Evolutionary conservation across 2,329 filamentous ascomycete genomes (phyloP), one percentile per base, ranked within the genome.

Genomic region (Rhynchosporium agropyri): DNA sequence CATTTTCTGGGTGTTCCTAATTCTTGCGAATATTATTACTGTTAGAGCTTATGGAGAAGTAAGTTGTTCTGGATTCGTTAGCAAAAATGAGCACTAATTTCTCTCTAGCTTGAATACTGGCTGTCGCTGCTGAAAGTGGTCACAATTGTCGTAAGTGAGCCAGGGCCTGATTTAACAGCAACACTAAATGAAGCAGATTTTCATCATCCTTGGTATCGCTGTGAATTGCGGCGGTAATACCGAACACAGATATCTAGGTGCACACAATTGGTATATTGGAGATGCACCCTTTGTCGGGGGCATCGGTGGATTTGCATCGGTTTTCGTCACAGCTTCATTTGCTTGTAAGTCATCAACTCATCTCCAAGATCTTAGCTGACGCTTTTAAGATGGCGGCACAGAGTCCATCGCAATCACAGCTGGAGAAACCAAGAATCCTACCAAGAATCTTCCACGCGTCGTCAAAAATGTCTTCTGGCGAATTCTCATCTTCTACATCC

Each of bases 391-490:
- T 63, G 82, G 82, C 40, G 86, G 85, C 58, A 87, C 84, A 2
- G 86, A 88, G 73, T 84, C 81, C 40, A 87, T 89, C 55, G 85
- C 84, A 57, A 85, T 89, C 62, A 88, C 86, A 0, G 86, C 86
- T 0, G 86, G 86, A 49, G 86, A 89, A 73, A 88, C 86, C 1
- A 84, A 83, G 67, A 80, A 88, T 67, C 86, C 87, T 0, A 79
- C 83, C 20, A 81, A 80, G 66, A 87, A 81, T 61, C 76, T 89
- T 40, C 87, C 87, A 1, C 80, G 80, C 3, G 86, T 88, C 2
- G 83, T 89, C 51, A 84, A 84, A 67, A 88, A 88, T 61, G 84
- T 87, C 45, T 87, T 88, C 70, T 88, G 83, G 83, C 81, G 85
- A 79, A 74, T 74, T 45, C 65, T 73, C 1, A 63, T 74, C 36